These are phyloP conservation scores for Paxillus ammoniavirescens DNA, from an alignment of 768 basidiomycete species.

Conservation along the genomic window DNA sequence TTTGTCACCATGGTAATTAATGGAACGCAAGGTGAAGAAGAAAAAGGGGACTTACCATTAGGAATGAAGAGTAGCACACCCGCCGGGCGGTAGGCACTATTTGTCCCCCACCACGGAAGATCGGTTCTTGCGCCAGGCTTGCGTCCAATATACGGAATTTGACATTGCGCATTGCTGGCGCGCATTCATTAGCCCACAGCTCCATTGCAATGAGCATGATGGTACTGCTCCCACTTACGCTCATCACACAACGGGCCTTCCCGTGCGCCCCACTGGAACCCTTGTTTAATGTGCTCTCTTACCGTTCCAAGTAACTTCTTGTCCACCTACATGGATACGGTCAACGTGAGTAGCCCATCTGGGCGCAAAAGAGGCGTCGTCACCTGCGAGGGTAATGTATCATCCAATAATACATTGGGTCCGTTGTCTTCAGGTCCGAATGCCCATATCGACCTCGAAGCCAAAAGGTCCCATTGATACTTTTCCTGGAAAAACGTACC, in stretches of 20 bases:
- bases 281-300: slow-evolving; percentile 95
- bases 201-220: background rate
- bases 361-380: slow-evolving; percentile 9
- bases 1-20: background rate
- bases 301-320: slow-evolving; percentile 88
- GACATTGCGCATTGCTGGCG: slow-evolving; percentile 92
- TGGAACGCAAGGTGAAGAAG: slow-evolving; percentile 4
- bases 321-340: slow-evolving; percentile 59
- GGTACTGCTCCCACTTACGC: slow-evolving; percentile 60
- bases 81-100: slow-evolving; percentile 98
- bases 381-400: slow-evolving; percentile 93
- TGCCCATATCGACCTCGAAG: slow-evolving; percentile 98
- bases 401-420: slow-evolving; percentile 90
- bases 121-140: slow-evolving; percentile 89
- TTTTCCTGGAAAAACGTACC: slow-evolving; percentile 96
- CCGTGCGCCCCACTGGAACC: slow-evolving; percentile 98
- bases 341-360: background rate
- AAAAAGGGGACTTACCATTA: slow-evolving; percentile 70
- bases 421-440: slow-evolving; percentile 98
- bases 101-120: slow-evolving; percentile 97
- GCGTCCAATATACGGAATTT: slow-evolving; percentile 97
- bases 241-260: slow-evolving; percentile 99
- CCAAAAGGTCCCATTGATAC: slow-evolving; percentile 97
- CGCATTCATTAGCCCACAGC: background rate
- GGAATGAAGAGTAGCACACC: slow-evolving; percentile 98